phyloP scores from a whole-genome alignment of 345 rosid species.

The Populus tremula region DNA sequence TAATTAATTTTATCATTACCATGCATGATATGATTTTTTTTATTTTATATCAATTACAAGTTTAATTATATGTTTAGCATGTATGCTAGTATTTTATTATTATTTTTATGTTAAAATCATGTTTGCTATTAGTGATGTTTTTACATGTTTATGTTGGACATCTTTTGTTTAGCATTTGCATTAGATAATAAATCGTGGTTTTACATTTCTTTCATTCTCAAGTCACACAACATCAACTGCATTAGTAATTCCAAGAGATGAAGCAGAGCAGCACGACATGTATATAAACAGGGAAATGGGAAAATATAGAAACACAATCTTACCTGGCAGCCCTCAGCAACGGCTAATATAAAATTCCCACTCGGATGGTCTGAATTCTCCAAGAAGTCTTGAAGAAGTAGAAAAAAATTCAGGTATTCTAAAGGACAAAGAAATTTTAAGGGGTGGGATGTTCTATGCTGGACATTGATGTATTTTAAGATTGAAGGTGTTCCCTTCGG shows the following conservation, averaged over 20 bases:
- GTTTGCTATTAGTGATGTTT: too few species aligned
- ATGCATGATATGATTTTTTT: too few species aligned
- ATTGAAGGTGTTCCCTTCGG: not conserved
- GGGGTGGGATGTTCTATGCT: not conserved
- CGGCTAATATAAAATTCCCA: conserved; percentile 45
- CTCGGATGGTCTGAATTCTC: conserved; percentile 40
- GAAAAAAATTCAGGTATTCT: not conserved
- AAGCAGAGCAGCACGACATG: conserved; percentile 1
- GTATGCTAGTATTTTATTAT: too few species aligned
- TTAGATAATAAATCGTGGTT: too few species aligned
- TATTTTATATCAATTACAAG: too few species aligned
- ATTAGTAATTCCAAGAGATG: conserved; percentile 21
- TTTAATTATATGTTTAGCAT: too few species aligned
- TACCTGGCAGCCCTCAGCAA: conserved; percentile 72
- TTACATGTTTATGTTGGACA: too few species aligned
- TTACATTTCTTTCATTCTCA: conserved; percentile 57
- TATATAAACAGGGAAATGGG: not conserved
- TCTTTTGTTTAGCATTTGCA: too few species aligned
- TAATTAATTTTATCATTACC: too few species aligned
- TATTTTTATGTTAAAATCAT: too few species aligned
- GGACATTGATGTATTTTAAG: not conserved
- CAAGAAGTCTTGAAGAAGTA: conserved; percentile 23
- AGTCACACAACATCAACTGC: conserved; percentile 60
- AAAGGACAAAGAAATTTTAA: not conserved
- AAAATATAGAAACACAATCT: not conserved